Percentiles rank a stretch among this genome's conserved stretches.
phyloP scores from a whole-genome alignment of 148 eudicot species.

The Beta vulgaris region DNA sequence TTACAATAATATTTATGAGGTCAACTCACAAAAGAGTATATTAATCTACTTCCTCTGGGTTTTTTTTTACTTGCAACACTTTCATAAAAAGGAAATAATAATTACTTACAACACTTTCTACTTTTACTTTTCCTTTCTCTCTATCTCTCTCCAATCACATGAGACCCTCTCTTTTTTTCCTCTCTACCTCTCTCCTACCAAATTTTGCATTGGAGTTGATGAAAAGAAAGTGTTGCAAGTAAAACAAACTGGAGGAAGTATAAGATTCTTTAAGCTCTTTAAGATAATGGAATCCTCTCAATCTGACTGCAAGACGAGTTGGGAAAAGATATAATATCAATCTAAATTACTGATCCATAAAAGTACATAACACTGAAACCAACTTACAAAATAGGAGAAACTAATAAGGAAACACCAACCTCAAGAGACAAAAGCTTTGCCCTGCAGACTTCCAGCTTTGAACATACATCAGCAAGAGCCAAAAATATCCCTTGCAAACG shows the following conservation, averaged over 20 bases:
- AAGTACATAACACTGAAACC: slow-evolving; percentile 4
- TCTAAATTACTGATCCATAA: neutral
- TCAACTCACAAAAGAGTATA: slow-evolving; percentile 1
- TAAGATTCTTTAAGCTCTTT: no score
- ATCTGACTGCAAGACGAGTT: neutral
- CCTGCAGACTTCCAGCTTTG: slow-evolving; percentile 86
- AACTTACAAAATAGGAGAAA: neutral
- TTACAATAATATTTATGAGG: neutral
- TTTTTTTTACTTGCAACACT: no score
- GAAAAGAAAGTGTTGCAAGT: no score
- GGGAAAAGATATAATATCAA: neutral
- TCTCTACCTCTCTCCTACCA: no score
- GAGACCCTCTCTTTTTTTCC: no score
- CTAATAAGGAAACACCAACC: slow-evolving; percentile 51
- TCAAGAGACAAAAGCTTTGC: slow-evolving; percentile 56
- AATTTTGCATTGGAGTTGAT: no score
- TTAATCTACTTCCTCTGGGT: no score
- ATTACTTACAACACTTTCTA: no score
- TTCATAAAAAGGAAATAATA: no score
- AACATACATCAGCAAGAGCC: slow-evolving; percentile 80
- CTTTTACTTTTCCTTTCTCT: no score
- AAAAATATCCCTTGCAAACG: slow-evolving; percentile 74
- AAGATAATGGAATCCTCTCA: neutral
- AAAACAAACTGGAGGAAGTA: no score
- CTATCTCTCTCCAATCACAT: no score